phyloP scores from a whole-genome alignment of 2,329 filamentous ascomycete genomes.

The Microdochium nivale region DNA sequence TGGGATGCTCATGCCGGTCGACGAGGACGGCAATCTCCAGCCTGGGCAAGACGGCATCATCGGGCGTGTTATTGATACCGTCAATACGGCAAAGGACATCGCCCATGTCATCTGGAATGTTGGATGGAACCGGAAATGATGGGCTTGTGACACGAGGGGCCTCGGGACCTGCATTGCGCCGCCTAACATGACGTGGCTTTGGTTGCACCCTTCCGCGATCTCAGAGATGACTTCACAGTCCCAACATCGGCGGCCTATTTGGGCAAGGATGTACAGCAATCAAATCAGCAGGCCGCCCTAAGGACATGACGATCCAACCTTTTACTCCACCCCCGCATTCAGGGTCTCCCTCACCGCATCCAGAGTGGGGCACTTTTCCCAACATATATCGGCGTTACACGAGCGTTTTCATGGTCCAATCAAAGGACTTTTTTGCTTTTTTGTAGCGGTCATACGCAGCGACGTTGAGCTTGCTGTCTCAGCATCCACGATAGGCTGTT shows the following conservation, averaged over 20 bases:
- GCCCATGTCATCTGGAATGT: conserved; percentile 67
- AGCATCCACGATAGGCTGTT: too few relatives aligned
- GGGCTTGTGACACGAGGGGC: neutral
- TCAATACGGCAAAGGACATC: conserved; percentile 64
- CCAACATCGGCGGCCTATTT: neutral
- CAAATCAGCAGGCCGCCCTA: neutral
- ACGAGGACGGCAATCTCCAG: conserved; percentile 57
- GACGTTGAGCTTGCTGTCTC: neutral
- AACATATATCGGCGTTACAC: neutral
- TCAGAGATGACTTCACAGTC: neutral
- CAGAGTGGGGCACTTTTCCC: neutral
- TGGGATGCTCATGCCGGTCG: conserved; percentile 87
- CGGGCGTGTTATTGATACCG: conserved; percentile 72
- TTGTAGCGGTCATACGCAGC: neutral
- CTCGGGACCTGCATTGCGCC: conserved; percentile 1
- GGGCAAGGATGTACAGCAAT: neutral
- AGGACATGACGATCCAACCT: neutral
- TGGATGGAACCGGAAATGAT: conserved; percentile 47
- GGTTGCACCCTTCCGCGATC: neutral
- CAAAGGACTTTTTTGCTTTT: neutral
- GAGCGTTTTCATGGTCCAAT: neutral
- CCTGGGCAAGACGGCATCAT: conserved; percentile 52
- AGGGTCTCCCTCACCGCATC: neutral
- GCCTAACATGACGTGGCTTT: neutral
- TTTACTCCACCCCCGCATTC: neutral